A percentile compares a stretch with the other conserved stretches of the same genome.
phyloP scores from a whole-genome alignment of 129 eudicot genomes.

The Scalesia atractyloides region DNA sequence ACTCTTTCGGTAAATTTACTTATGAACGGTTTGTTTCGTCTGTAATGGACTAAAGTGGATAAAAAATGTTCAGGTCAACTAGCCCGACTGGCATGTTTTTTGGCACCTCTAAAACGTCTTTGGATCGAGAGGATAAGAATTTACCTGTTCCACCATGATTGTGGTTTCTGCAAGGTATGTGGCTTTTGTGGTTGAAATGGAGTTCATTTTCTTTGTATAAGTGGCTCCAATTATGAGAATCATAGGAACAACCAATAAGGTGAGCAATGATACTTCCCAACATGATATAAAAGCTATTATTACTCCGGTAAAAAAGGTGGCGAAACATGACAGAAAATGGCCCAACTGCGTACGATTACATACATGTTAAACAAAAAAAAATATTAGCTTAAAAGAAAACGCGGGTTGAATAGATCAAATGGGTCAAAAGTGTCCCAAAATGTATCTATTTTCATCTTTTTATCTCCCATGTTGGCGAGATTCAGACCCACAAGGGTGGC shows the following conservation, averaged over 20 bases:
- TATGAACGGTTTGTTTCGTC: background rate
- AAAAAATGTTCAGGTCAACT: background rate
- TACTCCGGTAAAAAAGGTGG: slow-evolving; percentile 76
- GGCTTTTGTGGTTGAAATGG: slow-evolving; percentile 64
- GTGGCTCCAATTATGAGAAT: slow-evolving; percentile 77
- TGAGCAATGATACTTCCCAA: slow-evolving; percentile 86
- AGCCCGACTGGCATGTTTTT: background rate
- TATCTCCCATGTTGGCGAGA: background rate
- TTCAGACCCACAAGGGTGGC: background rate
- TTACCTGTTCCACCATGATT: slow-evolving; percentile 83
- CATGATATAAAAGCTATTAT: slow-evolving; percentile 64
- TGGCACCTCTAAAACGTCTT: background rate
- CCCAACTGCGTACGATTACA: slow-evolving; percentile 53
- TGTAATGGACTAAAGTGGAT: background rate
- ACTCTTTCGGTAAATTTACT: background rate
- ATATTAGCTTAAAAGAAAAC: background rate
- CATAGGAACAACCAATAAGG: slow-evolving; percentile 76
- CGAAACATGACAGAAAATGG: slow-evolving; percentile 71
- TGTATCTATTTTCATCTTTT: too few species aligned
- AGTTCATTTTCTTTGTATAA: slow-evolving; percentile 77
- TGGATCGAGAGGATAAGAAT: background rate
- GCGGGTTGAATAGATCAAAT: too few species aligned
- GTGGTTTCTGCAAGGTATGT: slow-evolving; percentile 65
- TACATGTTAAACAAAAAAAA: background rate
- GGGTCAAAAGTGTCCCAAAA: too few species aligned